A percentile compares a stretch with the other conserved stretches of the same genome.
These are phyloP conservation scores for Daedaleopsis nitida DNA, from an alignment of 768 basidiomycete species.

Conservation along the genomic window DNA sequence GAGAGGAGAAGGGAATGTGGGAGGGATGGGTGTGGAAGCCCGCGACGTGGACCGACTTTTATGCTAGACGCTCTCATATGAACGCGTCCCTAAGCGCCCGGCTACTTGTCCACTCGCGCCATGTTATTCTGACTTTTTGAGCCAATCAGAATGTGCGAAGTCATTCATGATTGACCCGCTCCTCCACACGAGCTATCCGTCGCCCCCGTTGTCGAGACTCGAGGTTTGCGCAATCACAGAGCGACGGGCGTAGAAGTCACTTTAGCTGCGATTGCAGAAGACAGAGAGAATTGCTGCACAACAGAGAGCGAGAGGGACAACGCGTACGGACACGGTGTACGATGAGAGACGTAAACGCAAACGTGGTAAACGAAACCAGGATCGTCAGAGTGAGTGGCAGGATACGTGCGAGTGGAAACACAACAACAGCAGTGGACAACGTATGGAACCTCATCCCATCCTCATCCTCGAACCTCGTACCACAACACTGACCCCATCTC, in stretches of 20 bases:
- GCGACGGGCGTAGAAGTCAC: no score
- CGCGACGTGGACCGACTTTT: conserved; percentile 17
- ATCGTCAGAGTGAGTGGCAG: conserved; percentile 8
- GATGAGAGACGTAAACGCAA: background rate
- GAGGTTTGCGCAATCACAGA: no score
- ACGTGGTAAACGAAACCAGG: conserved; percentile 7
- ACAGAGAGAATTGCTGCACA: background rate
- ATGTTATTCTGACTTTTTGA: background rate
- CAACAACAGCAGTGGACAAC: background rate
- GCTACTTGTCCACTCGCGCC: background rate
- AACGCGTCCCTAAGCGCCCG: background rate
- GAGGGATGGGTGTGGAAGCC: conserved; percentile 5
- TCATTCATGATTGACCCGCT: background rate
- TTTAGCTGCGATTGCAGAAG: background rate
- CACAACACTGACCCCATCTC: background rate
- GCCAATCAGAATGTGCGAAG: background rate
- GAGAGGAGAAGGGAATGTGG: conserved; percentile 4
- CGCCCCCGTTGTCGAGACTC: no score
- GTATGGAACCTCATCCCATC: background rate
- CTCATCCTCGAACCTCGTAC: no score
- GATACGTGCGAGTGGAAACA: conserved; percentile 7
- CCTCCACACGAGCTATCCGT: no score
- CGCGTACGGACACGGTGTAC: background rate
- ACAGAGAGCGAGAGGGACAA: background rate
- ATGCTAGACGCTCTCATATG: background rate